Evolutionary conservation across 495 filamentous ascomycete genomes (phyloP), one percentile per base, ranked within the genome.

Genomic region (Glonium stellatum): DNA sequence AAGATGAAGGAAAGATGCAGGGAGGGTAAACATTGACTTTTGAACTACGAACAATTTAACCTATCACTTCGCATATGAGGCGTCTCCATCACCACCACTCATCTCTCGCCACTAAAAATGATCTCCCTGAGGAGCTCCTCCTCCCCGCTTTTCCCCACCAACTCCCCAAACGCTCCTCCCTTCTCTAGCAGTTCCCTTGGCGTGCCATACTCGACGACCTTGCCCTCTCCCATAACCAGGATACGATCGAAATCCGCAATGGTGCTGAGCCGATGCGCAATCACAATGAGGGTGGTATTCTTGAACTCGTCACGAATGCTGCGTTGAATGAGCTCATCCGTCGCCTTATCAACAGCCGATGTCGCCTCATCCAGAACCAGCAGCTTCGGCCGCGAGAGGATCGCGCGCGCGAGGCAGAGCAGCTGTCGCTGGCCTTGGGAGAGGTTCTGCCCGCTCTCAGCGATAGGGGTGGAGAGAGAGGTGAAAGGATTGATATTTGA

Each of bases 281-380:
- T 92, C 1, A 92, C 89, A 11, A 93, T 63, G 13, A 95, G 70
- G 0, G 90, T 92, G 11, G 79, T 78, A n/a, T 82, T 82, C 59
- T 85, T 80, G 57, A 93, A 95, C 69, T 91, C 88, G 50, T 87
- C 83, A 15, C 89, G 80, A 61, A 96, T 93, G 54, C 79, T 85
- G 12, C 84, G 77, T 73, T 95, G 89, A 63, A 96, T 92, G 18
- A 92, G 75, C 5, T 80, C 76, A 69, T 96, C 90, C 0, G 89
- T 95, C 41, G 83, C 82, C 87, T 90, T 92, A 70, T 95, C 91
- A 3, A 95, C 88, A 1, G 91, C 89, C 4, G 82, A 86, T 0
- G 90, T 96, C 0, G 90, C 90, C 73, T 96, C 90, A 68, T 96
- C 90, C 9, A 96, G 78, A 8, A 96, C 84, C 81, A 96, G 86